These are phyloP conservation scores for Oryza officinalis DNA, from an alignment of 176 grass and related monocot species.

Conservation along the genomic window DNA sequence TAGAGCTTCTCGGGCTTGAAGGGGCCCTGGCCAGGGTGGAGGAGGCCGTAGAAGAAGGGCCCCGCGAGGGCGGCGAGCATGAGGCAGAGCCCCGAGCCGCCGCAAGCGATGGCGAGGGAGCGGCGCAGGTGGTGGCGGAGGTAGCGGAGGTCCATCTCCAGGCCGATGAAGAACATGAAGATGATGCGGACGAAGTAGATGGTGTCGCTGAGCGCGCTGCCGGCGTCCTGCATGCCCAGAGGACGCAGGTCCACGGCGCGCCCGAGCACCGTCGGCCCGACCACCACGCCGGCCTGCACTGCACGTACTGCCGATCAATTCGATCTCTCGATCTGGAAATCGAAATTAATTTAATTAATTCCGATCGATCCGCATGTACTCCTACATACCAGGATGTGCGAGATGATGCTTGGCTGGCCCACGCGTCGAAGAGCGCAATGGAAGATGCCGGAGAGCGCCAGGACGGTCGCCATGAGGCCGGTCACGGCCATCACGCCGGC, in stretches of 20 bases:
- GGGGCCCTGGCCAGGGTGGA: conserved; percentile 2
- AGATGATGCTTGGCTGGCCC: conserved; percentile 68
- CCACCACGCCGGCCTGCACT: conserved; percentile 54
- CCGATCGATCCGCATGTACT: no score
- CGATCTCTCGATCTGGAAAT: no score
- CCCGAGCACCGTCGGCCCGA: conserved; percentile 46
- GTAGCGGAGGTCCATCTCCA: conserved; percentile 70
- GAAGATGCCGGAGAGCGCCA: conserved; percentile 50
- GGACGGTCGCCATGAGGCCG: conserved; percentile 44
- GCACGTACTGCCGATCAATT: no score
- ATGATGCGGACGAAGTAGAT: conserved; percentile 46
- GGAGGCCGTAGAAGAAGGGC: conserved; percentile 35
- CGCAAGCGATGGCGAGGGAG: conserved; percentile 35
- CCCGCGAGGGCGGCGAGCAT: conserved; percentile 4
- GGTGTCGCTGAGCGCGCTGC: conserved; percentile 19
- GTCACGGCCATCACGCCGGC: conserved; percentile 41
- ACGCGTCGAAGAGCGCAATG: conserved; percentile 54
- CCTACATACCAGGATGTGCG: conserved; percentile 51
- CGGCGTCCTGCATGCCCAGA: conserved; percentile 26
- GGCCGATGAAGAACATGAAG: conserved; percentile 75
- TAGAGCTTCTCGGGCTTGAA: conserved; percentile 21
- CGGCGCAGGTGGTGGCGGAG: conserved; percentile 46
- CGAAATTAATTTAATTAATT: no score
- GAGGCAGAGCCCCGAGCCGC: conserved; percentile 34
- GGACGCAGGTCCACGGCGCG: conserved; percentile 15